phyloP scores from a whole-genome alignment of 2,329 filamentous ascomycete genomes.

The Claviceps quebecensis region DNA sequence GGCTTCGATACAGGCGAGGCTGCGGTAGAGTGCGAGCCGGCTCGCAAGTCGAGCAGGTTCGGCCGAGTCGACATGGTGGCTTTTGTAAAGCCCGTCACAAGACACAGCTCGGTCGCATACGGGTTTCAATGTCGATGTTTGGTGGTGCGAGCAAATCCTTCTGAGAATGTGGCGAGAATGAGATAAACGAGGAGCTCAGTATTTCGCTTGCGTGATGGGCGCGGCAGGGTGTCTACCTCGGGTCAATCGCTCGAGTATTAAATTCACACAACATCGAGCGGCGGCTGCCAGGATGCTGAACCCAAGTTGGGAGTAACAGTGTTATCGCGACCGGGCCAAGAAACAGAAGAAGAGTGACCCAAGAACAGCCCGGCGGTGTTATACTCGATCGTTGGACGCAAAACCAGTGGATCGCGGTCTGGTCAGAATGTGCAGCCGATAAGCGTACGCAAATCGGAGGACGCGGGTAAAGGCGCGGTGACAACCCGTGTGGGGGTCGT shows the following conservation, averaged over 20 bases:
- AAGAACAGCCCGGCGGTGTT: neutral
- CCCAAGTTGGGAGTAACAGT: neutral
- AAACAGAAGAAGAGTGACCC: neutral
- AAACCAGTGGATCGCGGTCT: neutral
- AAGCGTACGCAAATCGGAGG: neutral
- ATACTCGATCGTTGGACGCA: neutral
- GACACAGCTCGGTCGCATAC: conserved; percentile 5
- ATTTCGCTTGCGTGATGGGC: neutral
- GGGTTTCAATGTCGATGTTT: neutral
- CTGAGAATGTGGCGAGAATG: too few species aligned
- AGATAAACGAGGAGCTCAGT: too few species aligned
- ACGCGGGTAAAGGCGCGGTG: neutral
- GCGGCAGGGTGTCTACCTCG: conserved; percentile 8
- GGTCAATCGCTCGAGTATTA: conserved; percentile 9
- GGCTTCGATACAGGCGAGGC: conserved; percentile 33
- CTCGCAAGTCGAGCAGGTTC: conserved; percentile 44
- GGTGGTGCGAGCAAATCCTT: too few species aligned
- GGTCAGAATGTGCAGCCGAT: neutral
- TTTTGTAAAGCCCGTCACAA: conserved; percentile 3
- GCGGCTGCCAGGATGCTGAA: conserved; percentile 3
- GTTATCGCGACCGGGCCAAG: neutral
- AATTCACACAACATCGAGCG: conserved; percentile 8
- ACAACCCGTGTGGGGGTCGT: neutral
- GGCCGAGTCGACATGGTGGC: conserved; percentile 40
- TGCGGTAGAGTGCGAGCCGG: conserved; percentile 38